Percentiles rank a stretch among this genome's conserved stretches.
These are phyloP conservation scores for Rutstroemia sp. DNA, from an alignment of 2,329 filamentous ascomycete species.

Conservation along the genomic window DNA sequence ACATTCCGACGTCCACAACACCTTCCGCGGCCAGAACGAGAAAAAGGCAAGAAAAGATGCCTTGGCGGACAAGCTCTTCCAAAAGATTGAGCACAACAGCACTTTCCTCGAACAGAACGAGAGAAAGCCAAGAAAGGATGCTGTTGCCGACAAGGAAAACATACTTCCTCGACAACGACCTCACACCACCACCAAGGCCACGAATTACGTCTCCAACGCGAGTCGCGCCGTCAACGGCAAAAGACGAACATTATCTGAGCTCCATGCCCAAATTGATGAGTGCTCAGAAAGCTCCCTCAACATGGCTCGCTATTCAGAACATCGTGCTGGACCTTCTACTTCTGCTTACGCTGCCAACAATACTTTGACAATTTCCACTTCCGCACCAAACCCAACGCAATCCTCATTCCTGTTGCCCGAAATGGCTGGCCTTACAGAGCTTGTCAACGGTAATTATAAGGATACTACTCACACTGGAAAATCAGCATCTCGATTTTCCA, in stretches of 20 bases:
- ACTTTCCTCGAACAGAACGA: neutral
- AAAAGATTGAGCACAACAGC: neutral
- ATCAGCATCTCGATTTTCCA: neutral
- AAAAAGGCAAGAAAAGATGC: neutral
- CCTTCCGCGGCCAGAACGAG: neutral
- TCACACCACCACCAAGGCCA: neutral
- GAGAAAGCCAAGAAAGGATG: neutral
- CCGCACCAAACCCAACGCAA: neutral
- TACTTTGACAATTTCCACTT: neutral
- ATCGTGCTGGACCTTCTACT: neutral
- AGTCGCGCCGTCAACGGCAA: slow-evolving; percentile 30
- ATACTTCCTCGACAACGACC: slow-evolving; percentile 13
- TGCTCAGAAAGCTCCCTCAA: slow-evolving; percentile 43
- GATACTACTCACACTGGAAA: neutral
- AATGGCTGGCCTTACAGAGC: neutral
- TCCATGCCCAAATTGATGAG: slow-evolving; percentile 44
- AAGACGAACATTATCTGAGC: slow-evolving; percentile 45
- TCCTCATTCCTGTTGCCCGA: neutral
- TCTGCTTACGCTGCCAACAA: neutral
- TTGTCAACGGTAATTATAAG: neutral
- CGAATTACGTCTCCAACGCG: slow-evolving; percentile 25
- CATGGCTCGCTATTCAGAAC: neutral
- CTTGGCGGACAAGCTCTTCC: neutral
- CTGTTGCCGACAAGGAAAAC: slow-evolving; percentile 15
- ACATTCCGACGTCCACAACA: neutral